A percentile compares a stretch with the other conserved stretches of the same genome.
These are phyloP conservation scores for Helminthosporium solani DNA, from an alignment of 2,329 filamentous ascomycete species.

Conservation along the genomic window DNA sequence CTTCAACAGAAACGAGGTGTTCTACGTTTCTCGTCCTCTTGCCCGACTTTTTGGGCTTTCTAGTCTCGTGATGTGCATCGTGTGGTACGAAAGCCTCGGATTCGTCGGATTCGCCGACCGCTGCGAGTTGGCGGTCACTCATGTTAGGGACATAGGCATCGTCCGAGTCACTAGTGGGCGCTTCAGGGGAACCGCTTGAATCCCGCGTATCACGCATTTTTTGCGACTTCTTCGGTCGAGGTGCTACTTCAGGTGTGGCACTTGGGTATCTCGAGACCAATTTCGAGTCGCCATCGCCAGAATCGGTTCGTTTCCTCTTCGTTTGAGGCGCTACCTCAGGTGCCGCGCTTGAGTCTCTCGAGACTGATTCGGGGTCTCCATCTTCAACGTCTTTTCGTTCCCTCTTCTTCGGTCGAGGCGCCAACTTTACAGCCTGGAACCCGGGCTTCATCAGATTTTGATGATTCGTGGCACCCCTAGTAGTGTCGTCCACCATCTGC, in stretches of 20 bases:
- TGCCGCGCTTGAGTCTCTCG: slow-evolving; percentile 15
- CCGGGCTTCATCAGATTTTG: slow-evolving; percentile 52
- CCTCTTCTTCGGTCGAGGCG: slow-evolving; percentile 44
- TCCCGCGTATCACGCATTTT: no score
- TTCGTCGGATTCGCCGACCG: slow-evolving; percentile 42
- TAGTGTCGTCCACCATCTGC: slow-evolving; percentile 49
- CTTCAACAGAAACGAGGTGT: slow-evolving; percentile 15
- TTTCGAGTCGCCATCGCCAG: slow-evolving; percentile 9
- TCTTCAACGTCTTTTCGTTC: slow-evolving; percentile 32
- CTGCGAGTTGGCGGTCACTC: slow-evolving; percentile 43
- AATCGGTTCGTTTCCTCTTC: slow-evolving; percentile 24
- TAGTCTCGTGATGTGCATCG: slow-evolving; percentile 41
- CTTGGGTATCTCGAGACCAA: slow-evolving; percentile 5
- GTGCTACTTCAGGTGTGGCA: slow-evolving; percentile 4
- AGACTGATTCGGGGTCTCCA: slow-evolving; percentile 4
- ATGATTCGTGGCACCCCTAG: slow-evolving; percentile 47
- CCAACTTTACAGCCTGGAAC: slow-evolving; percentile 40
- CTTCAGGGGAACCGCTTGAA: no score
- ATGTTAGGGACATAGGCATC: slow-evolving; percentile 45
- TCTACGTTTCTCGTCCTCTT: slow-evolving; percentile 29
- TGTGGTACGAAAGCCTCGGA: slow-evolving; percentile 40
- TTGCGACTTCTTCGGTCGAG: no score
- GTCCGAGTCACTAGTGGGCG: slow-evolving; percentile 42
- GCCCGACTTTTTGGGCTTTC: slow-evolving; percentile 40
- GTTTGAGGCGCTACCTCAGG: slow-evolving; percentile 12